phyloP scores from a whole-genome alignment of 768 basidiomycete species.

The Tulasnella sp. region DNA sequence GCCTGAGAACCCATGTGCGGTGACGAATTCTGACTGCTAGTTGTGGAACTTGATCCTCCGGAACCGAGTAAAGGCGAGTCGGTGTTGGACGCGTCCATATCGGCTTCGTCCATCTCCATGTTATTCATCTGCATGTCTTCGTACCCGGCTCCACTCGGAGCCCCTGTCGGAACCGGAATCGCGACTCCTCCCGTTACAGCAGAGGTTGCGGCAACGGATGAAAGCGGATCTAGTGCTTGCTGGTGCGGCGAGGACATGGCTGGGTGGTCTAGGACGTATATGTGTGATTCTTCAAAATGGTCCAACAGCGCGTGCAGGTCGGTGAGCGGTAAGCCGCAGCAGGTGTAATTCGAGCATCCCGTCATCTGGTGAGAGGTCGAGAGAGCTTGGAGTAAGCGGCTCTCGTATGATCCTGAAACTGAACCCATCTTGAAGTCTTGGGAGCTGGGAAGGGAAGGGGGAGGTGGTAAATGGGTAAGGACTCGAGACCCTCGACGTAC shows the following conservation, averaged over 20 bases:
- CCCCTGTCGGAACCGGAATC: constrained; percentile 11
- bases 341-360: constrained; percentile 84
- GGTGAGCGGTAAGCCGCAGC: constrained; percentile 71
- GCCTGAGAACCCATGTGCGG: constrained; percentile 18
- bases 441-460: constrained; percentile 33
- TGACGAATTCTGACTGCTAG: background rate
- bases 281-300: constrained; percentile 87
- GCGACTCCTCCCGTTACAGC: constrained; percentile 28
- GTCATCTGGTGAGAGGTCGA: constrained; percentile 49
- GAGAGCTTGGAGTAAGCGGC: constrained; percentile 55
- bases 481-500: constrained; percentile 56
- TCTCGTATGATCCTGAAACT: constrained; percentile 48
- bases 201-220: too few species aligned
- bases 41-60: constrained; percentile 6
- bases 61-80: constrained; percentile 17
- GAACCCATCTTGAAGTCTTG: constrained; percentile 43
- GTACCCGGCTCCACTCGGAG: background rate
- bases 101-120: constrained; percentile 21
- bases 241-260: constrained; percentile 28
- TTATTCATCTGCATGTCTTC: constrained; percentile 14
- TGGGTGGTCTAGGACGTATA: constrained; percentile 52
- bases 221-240: constrained; percentile 31
- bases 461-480: too few species aligned
- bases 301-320: constrained; percentile 80
- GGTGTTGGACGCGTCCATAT: constrained; percentile 6